phyloP scores from a whole-genome alignment of 352 stramenopile genomes.

The Pythium brassicae region DNA sequence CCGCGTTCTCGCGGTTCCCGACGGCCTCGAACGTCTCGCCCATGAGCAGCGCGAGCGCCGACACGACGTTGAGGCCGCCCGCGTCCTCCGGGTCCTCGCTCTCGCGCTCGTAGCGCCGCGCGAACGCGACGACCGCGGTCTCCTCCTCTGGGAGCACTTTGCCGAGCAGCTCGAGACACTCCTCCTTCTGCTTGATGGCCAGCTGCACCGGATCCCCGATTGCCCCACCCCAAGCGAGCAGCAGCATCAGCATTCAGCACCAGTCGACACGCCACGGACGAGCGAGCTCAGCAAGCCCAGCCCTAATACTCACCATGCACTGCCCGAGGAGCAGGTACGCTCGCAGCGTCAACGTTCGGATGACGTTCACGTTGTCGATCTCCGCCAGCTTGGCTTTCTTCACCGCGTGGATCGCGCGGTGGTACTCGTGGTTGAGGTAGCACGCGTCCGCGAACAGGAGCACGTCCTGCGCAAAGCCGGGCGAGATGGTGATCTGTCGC shows the following conservation, averaged over 20 bases:
- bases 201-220: no score
- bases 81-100: constrained; percentile 14
- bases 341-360: constrained; percentile 28
- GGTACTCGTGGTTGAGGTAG: constrained; percentile 60
- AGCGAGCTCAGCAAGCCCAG: neutral
- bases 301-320: constrained; percentile 62
- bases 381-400: constrained; percentile 43
- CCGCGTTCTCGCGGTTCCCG: constrained; percentile 79
- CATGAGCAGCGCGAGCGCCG: constrained; percentile 76
- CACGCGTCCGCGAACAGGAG: constrained; percentile 79
- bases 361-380: constrained; percentile 18
- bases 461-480: constrained; percentile 36
- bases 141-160: constrained; percentile 60
- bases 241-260: no score
- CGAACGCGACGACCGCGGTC: constrained; percentile 46
- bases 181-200: constrained; percentile 79
- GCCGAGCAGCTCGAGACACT: constrained; percentile 68
- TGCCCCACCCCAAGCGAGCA: no score
- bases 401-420: constrained; percentile 74
- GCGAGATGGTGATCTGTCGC: constrained; percentile 48
- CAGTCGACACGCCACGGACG: neutral
- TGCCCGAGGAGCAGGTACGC: constrained; percentile 60
- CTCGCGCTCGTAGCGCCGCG: constrained; percentile 30
- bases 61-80: constrained; percentile 65
- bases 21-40: constrained; percentile 80